Percentiles rank a stretch among this genome's conserved stretches.
These are phyloP conservation scores for Colletotrichum gloeosporioides DNA, from an alignment of 2,329 filamentous ascomycete species.

Conservation along the genomic window DNA sequence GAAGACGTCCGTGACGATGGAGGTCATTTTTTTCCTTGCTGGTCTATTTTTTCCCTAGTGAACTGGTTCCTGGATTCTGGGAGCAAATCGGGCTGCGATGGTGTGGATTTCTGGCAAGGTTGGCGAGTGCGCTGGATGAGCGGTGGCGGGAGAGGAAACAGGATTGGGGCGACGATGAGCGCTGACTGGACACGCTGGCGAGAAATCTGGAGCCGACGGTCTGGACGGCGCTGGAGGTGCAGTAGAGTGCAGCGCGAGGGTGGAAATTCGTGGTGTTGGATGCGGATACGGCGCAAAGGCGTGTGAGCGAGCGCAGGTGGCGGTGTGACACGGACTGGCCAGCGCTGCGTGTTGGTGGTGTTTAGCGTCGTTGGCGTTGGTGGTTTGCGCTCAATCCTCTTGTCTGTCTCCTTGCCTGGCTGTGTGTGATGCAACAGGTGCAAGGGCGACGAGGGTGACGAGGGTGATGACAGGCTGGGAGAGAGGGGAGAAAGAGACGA, in stretches of 20 bases:
- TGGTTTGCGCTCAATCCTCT: neutral
- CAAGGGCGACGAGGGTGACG: neutral
- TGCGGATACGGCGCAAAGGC: neutral
- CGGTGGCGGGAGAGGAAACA: neutral
- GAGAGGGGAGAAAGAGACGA: neutral
- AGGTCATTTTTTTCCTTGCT: neutral
- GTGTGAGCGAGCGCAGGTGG: neutral
- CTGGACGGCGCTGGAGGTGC: neutral
- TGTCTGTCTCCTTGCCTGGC: neutral
- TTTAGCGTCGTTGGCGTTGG: neutral
- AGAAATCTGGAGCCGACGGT: neutral
- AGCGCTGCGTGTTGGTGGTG: neutral
- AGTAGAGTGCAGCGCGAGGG: neutral
- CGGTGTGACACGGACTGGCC: conserved; percentile 1
- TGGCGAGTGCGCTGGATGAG: neutral
- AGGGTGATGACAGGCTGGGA: neutral
- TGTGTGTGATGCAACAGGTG: neutral
- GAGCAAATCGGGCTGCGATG: neutral
- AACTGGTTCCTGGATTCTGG: neutral
- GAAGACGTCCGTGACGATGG: conserved; percentile 2
- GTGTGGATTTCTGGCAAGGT: neutral
- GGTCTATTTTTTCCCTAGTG: neutral
- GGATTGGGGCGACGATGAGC: neutral
- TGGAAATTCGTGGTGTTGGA: neutral
- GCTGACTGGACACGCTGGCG: neutral